Base-by-base conservation (phyloP, 306 rosid genomes). In the Lagenaria siceraria region DNA sequence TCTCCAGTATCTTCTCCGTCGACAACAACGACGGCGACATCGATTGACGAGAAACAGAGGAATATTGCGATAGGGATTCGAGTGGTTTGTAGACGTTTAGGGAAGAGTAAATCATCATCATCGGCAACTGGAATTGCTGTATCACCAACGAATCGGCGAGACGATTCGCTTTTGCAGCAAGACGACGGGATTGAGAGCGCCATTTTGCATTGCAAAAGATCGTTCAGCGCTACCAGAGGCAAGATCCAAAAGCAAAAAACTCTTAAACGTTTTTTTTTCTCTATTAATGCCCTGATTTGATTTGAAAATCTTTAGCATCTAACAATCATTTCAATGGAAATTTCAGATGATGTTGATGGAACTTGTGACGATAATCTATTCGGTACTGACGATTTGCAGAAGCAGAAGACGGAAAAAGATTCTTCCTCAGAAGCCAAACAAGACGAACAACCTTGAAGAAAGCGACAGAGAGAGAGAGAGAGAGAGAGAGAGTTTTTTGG, bases 111-210 rank as follows among this genome's bases (percentile, higher is more conserved):
- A 80, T 92, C 97, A 10, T 80, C 93, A n/a, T 81, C 89, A 12
- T 66, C 85, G 58, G 79, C 43, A 2, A 6, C 61, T 63, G 88
- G 72, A 15, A 61, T 85, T 60, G 78, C 59, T 6, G 59, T 83
- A 71, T 77, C 84, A 38, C 85, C 89, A 66, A 85, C 82, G 62
- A 88, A 79, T 19, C 84, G 85, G 80, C 87, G 90, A 77, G 90
- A 92, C 63, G 98, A 95, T 64, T 87, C 98, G 53, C 80, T 92
- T 66, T 69, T 78, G 80, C 86, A 78, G 73, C 98, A 95, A 17
- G 75, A 89, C 54, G 97, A 92, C 84, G 98, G 97, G 31, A 95
- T 95, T 9, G 96, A 95, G 78, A 84, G 98, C 59, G 98, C 98
- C 75, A 95, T 95, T 71, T 83, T 95, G 22, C 97, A 95, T 77